Percentiles rank a stretch among this genome's conserved stretches.
These are phyloP conservation scores for Knoxia roxburghii DNA, from an alignment of 257 asterid genomes.

Conservation along the genomic window DNA sequence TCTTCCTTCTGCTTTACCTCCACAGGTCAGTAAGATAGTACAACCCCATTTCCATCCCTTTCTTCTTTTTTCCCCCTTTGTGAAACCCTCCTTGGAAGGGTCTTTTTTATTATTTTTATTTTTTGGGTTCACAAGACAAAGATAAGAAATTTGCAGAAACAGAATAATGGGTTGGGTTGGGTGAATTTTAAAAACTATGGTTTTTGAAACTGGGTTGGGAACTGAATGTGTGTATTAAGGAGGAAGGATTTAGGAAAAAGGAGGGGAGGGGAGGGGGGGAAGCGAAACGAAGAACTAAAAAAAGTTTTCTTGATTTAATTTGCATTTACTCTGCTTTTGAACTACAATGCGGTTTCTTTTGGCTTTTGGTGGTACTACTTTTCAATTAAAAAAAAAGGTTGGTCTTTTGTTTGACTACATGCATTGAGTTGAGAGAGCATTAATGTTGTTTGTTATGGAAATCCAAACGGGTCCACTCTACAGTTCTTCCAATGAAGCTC, in stretches of 20 bases:
- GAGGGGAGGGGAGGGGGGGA: background rate
- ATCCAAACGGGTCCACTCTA: background rate
- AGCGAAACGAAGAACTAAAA: background rate
- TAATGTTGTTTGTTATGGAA: constrained; percentile 3
- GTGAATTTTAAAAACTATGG: background rate
- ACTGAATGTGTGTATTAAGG: background rate
- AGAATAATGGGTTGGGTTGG: background rate
- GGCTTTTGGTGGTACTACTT: background rate
- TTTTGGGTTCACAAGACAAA: background rate
- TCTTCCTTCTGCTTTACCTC: constrained; percentile 16
- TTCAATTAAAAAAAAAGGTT: background rate
- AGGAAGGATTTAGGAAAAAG: background rate
- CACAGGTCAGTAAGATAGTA: constrained; percentile 20
- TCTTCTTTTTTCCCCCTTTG: background rate
- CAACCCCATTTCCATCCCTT: background rate
- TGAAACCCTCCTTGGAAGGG: background rate
- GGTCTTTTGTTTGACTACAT: background rate
- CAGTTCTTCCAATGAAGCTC: background rate
- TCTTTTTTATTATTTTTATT: background rate
- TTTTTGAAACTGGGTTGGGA: background rate
- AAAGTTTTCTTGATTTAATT: constrained; percentile 1
- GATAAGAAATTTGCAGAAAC: constrained; percentile 2
- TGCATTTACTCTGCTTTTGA: background rate
- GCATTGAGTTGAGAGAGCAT: background rate
- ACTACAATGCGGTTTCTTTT: constrained; percentile 2